These are phyloP conservation scores for Aspergillus tanneri DNA, from an alignment of 2,329 filamentous ascomycete species.

Conservation along the genomic window DNA sequence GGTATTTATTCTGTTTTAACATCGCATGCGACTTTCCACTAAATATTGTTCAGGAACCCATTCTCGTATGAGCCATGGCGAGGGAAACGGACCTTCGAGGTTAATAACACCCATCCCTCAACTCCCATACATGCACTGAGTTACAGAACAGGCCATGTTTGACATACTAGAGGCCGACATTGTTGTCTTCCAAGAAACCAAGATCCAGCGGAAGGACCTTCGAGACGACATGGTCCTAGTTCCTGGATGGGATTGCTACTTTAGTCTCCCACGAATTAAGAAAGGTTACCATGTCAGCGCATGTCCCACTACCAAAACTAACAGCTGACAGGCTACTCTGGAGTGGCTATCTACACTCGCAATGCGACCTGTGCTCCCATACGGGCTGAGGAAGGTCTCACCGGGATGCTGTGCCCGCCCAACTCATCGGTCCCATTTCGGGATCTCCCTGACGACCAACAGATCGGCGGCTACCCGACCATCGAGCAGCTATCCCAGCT, in stretches of 20 bases:
- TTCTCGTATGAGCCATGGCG: conserved; percentile 85
- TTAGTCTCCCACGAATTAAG: conserved; percentile 88
- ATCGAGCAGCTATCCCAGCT: conserved; percentile 63
- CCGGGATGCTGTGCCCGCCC: conserved; percentile 73
- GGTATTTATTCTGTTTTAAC: conserved; percentile 45
- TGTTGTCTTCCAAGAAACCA: conserved; percentile 91
- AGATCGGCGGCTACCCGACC: conserved; percentile 86
- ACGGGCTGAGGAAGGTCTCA: conserved; percentile 89
- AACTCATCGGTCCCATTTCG: conserved; percentile 69
- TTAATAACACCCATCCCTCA: conserved; percentile 31
- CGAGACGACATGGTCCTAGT: conserved; percentile 94
- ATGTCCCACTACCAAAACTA: conserved; percentile 8
- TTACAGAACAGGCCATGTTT: conserved; percentile 72
- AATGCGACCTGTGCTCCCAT: conserved; percentile 82
- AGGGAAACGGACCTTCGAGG: conserved; percentile 67
- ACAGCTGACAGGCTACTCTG: conserved; percentile 87
- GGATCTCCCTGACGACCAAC: conserved; percentile 69
- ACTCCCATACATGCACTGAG: not conserved
- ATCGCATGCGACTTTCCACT: not conserved
- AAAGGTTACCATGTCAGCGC: conserved; percentile 61
- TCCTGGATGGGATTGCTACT: conserved; percentile 93
- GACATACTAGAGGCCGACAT: conserved; percentile 90
- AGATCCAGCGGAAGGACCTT: conserved; percentile 91
- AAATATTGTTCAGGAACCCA: conserved; percentile 61
- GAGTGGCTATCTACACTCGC: conserved; percentile 92